Evolutionary conservation across 371 early-diverging fungal species (phyloP).

Genomic region (Mucor indicus): DNA sequence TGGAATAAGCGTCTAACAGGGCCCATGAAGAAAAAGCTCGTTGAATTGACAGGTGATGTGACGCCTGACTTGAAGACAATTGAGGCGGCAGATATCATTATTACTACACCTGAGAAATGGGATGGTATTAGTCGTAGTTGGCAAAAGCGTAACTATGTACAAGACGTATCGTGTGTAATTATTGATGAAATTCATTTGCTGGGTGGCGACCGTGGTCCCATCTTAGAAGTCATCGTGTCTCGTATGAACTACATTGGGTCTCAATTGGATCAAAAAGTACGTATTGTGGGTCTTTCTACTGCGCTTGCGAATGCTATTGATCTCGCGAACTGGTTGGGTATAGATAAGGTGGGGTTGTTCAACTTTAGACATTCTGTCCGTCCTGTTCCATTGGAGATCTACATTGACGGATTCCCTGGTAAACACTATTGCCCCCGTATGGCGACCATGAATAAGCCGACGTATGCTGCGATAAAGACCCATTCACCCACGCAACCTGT

Average conservation of each 20-base stretch:
- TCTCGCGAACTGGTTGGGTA: slow-evolving; percentile 95
- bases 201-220: slow-evolving; percentile 96
- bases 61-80: slow-evolving; percentile 89
- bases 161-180: slow-evolving; percentile 83
- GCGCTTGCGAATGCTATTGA: slow-evolving; percentile 98
- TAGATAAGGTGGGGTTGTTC: slow-evolving; percentile 78
- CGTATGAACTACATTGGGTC: slow-evolving; percentile 94
- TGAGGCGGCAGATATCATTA: slow-evolving; percentile 89
- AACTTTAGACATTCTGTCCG: slow-evolving; percentile 95
- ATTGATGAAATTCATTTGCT: slow-evolving; percentile 99
- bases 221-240: slow-evolving; percentile 96
- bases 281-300: slow-evolving; percentile 97
- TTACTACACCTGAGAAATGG: slow-evolving; percentile 99
- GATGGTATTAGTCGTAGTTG: slow-evolving; percentile 94
- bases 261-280: slow-evolving; percentile 65
- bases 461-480: slow-evolving; percentile 88
- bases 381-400: slow-evolving; percentile 94
- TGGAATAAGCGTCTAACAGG: slow-evolving; percentile 81
- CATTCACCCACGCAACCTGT: slow-evolving; percentile 92
- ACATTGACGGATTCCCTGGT: slow-evolving; percentile 95
- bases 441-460: slow-evolving; percentile 97
- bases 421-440: slow-evolving; percentile 94
- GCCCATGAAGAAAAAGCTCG: slow-evolving; percentile 76
- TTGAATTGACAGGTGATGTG: slow-evolving; percentile 98
- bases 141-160: slow-evolving; percentile 85